Base-by-base conservation (phyloP, 2,329 filamentous ascomycete genomes). In the Aaosphaeria pasadenensis region DNA sequence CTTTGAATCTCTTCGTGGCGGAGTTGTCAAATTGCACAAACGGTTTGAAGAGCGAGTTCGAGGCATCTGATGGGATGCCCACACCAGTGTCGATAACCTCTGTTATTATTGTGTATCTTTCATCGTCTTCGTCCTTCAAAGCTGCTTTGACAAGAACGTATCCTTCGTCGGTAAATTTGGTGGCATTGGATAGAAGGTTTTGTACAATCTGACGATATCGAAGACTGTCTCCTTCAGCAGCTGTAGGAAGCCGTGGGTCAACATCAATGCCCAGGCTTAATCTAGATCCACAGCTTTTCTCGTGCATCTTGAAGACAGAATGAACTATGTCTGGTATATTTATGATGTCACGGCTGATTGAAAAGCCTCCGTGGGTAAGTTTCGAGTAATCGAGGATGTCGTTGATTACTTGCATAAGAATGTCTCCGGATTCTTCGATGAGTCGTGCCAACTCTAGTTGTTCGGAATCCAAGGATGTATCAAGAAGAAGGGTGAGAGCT, bases 361-460 rank as follows among this genome's bases (percentile, higher is more conserved):
- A 79, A 50, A 85, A 82, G 33, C 74, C 77, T n/a, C 81, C 80
- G 0, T 81, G 81, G 0, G 79, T 77, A 5, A 85, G 71, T 54
- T 85, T 85, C 7, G 82, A 84, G 58, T 83, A 85, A 65, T 86
- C 83, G n/a, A 86, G 73, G 41, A 86, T 83, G 51, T 85, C 81
- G 57, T 86, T 84, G 61, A 86, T 84, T 43, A 85, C 77, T 52
- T 81, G 78, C 13, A 85, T 66, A 24, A 85, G 70, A 2, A 84
- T 72, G 17, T 78, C 74, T 2, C 79, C 81, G 0, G 82, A 84
- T 48, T 84, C 80, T 53, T 82, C 75, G 46, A 85, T 80, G 41
- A 84, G 80, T 38, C 73, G 71, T 1, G 79, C 75, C 39, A 78
- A 78, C 48, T 85, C 81, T 24, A 74, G 72, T 61, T 85, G 82